Conservation (phyloP, 768 basidiomycete species). For the Hortiboletus flavorubellus region DNA sequence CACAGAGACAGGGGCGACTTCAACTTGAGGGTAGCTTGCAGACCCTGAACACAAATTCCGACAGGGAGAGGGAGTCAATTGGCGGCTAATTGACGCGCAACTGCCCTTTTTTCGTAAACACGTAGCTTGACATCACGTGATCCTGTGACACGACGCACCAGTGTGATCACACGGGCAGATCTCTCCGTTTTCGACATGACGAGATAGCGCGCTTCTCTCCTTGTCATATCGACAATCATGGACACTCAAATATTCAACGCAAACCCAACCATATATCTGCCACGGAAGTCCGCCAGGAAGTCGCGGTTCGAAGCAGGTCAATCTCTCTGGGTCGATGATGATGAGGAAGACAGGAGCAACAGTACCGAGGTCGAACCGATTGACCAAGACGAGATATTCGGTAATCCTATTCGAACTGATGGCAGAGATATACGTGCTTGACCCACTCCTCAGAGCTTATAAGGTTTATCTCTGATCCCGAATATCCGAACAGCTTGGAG, state of each 20-base stretch:
- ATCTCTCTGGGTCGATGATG: conserved; percentile 61
- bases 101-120: too few relatives aligned
- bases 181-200: neutral
- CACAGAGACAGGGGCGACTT: neutral
- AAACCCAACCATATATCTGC: conserved; percentile 78
- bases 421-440: neutral
- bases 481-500: conserved; percentile 91
- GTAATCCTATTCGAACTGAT: conserved; percentile 38
- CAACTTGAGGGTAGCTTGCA: neutral
- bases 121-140: conserved; percentile 16
- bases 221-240: conserved; percentile 34
- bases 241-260: conserved; percentile 73
- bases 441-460: conserved; percentile 66
- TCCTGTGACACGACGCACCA: conserved; percentile 10
- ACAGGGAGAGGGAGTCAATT: conserved; percentile 7
- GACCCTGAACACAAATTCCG: conserved; percentile 3
- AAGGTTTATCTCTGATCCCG: conserved; percentile 89
- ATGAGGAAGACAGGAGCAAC: conserved; percentile 36
- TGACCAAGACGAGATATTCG: conserved; percentile 91
- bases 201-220: neutral
- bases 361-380: conserved; percentile 58
- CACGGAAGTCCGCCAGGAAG: conserved; percentile 45
- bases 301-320: conserved; percentile 38
- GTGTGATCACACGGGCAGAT: conserved; percentile 19
- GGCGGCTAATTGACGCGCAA: conserved; percentile 16